These are phyloP conservation scores for Anthracocystis setariae DNA, from an alignment of 1,284 basidiomycete genomes.

Conservation along the genomic window DNA sequence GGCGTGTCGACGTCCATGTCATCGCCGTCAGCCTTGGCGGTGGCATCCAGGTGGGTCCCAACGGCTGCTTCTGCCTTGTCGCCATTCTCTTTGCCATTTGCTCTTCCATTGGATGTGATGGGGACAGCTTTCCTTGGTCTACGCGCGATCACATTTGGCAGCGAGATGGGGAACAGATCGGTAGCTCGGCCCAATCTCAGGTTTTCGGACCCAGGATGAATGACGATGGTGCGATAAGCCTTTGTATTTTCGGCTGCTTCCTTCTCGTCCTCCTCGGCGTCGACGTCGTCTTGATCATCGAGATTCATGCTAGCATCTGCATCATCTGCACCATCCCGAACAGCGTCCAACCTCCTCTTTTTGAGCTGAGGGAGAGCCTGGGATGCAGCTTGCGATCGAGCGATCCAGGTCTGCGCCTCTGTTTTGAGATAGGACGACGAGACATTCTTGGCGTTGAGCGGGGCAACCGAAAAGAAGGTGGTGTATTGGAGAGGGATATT, in stretches of 20 bases:
- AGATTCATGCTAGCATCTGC: conserved; percentile 30
- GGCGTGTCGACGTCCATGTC: conserved; percentile 25
- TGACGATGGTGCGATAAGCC: conserved; percentile 74
- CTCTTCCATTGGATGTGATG: neutral
- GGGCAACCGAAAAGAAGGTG: conserved; percentile 60
- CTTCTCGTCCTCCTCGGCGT: conserved; percentile 35
- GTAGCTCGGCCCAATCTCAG: conserved; percentile 88
- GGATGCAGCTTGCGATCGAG: conserved; percentile 37
- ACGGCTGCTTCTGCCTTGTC: neutral
- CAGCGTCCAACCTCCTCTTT: conserved; percentile 34
- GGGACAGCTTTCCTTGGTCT: conserved; percentile 20
- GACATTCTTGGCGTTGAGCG: conserved; percentile 65
- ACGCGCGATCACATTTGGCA: conserved; percentile 81
- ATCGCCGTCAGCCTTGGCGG: neutral
- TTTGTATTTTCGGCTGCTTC: conserved; percentile 42
- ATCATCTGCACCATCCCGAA: conserved; percentile 18
- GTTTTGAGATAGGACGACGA: conserved; percentile 65
- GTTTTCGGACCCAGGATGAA: conserved; percentile 90
- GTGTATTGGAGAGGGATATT: conserved; percentile 59
- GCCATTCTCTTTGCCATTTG: neutral
- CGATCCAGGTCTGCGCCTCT: conserved; percentile 64
- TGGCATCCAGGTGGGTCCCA: neutral
- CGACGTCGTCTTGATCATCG: conserved; percentile 40
- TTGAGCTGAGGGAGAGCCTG: conserved; percentile 23
- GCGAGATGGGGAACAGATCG: conserved; percentile 79